Base-by-base conservation (phyloP, 495 filamentous ascomycete species). In the Lophiostoma macrostomum region DNA sequence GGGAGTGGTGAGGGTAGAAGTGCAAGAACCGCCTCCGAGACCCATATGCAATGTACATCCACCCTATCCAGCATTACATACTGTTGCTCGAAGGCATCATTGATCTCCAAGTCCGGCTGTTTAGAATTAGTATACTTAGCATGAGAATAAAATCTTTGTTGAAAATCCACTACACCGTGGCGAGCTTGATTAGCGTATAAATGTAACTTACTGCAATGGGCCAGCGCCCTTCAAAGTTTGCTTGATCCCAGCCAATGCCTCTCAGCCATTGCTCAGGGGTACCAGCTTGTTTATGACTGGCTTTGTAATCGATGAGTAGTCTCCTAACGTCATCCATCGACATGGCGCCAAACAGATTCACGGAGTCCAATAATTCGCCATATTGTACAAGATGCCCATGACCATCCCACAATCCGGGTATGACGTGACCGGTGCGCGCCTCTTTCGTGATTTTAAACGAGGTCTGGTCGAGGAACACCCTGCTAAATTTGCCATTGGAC, bases 21-120 rank as follows among this genome's bases (percentile, higher is more conserved):
- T 27, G 73, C 61, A 5, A 86, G 68, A 13, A 86, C 74, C 13
- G 79, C 72, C 39, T 75, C 65, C 8, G 82, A 86, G 22, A 83
- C 80, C 74, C 78, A 80, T 19, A 80, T 72, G 56, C 82, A 86
- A 51, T 86, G 82, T 6, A 79, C 79, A 60, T 86, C 82, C 10
- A 84, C 75, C 1, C 82, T 76, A 47, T 85, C 80, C 10, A 86
- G 73, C 80, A 86, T 83, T 43, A 85, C 75, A 60, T 78, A 84
- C 18, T 76, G 63, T 8, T 75, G 76, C 50, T 63, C 72, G 12
- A 85, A 62, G 12, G 62, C 45, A 20, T 68, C 58, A 44, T 80
- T 78, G n/a, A 67, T 63, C n/a, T 73, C 73, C 4, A 85, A 66
- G 45, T 80, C 73, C 24, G 67, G 71, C 76, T 76, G 41, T 24